Evolutionary conservation across 306 rosid species (phyloP), one percentile per base, ranked within the genome.

Genomic region (Prunus kanzakura): DNA sequence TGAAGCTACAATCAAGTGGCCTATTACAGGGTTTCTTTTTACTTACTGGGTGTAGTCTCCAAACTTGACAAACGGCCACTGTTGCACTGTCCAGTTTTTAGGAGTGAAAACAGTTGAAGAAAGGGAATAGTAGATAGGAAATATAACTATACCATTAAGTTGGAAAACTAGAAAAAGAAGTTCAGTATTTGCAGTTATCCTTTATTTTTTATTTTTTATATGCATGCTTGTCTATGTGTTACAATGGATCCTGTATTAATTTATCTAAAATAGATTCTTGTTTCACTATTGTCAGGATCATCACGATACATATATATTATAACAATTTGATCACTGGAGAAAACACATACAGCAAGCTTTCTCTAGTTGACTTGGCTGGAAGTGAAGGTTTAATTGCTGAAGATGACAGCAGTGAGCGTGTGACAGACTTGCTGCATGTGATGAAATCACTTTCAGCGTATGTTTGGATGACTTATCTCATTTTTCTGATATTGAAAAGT

Each of bases 401-500:
- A 84, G 96, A 95, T 73, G 96, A 92, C 25, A 87, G 91, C 76
- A 94, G 93, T 62, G 97, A 95, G 82, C 90, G 83, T 65, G 93
- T 95, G 86, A 92, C 96, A 35, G 99, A 90, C 81, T 79, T 95
- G 88, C 88, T 95, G 86, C 97, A 95, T 88, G 97, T 91, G 83
- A 92, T 92, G 99, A 95, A 95, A 81, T 90, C 99, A 68, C 93
- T 95, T 85, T 90, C 99, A 79, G 99, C 93, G 97, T 95, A 95
- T 87, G 96, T 83, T 64, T 52, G 74, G 13, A 82, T 79, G 76
- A 16, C 69, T 58, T 76, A 73, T 35, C 60, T 71, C 45, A 3
- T 71, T 72, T 67, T 64, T 70, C 22, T 56, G 45, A 51, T 5
- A 32, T 50, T 71, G 13, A 5, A 47, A 11, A 64, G 41, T 51